Conservation (phyloP, 257 asterid genomes). For the Nicotiana tabacum region DNA sequence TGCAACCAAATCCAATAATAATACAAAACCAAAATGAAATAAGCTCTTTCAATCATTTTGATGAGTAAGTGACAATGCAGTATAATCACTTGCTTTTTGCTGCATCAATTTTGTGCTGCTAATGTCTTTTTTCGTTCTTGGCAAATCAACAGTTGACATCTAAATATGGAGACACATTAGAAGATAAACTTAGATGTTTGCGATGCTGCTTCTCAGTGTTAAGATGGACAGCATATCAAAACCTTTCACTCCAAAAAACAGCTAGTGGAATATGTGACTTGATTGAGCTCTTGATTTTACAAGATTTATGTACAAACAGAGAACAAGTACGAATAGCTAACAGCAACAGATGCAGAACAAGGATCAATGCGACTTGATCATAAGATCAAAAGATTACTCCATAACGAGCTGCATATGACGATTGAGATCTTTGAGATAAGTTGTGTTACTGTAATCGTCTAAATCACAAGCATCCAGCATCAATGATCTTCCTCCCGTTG, state of each 20-base stretch:
- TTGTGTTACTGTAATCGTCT: slow-evolving; percentile 69
- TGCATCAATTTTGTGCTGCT: slow-evolving; percentile 5
- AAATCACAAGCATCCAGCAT: slow-evolving; percentile 63
- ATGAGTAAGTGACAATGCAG: neutral
- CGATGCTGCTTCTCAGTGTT: neutral
- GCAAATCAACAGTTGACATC: slow-evolving; percentile 1
- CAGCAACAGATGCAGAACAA: slow-evolving; percentile 3
- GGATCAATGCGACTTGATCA: neutral
- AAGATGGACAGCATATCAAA: neutral
- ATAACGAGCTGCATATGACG: slow-evolving; percentile 88
- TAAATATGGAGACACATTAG: neutral
- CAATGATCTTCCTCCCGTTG: slow-evolving; percentile 54
- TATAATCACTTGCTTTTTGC: neutral
- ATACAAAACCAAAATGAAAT: neutral
- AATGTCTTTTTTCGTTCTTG: neutral
- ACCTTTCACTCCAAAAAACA: neutral
- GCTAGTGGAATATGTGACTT: neutral
- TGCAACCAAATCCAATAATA: neutral
- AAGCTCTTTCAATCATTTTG: neutral
- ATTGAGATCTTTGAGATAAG: slow-evolving; percentile 69
- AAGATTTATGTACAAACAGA: slow-evolving; percentile 10
- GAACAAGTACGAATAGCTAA: neutral
- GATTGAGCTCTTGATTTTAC: slow-evolving; percentile 5
- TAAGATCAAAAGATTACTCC: slow-evolving; percentile 43
- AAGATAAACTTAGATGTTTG: neutral